Evolutionary conservation across 1,284 basidiomycete genomes (phyloP).

Genomic region (Leucoagaricus sp.): DNA sequence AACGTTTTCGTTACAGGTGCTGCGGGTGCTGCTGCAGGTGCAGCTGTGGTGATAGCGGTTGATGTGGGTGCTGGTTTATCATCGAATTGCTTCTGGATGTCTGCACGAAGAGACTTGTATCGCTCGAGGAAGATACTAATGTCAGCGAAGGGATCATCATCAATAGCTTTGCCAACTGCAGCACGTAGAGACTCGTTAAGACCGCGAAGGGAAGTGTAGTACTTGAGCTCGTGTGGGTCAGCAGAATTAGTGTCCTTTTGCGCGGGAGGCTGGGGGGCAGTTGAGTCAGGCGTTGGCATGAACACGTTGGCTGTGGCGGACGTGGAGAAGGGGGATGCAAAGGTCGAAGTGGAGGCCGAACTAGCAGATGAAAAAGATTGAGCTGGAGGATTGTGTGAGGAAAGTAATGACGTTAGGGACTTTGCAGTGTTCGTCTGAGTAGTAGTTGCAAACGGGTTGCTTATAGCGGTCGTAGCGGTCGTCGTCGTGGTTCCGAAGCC

Average conservation of each 20-base stretch:
- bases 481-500: constrained; percentile 28
- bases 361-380: neutral
- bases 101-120: constrained; percentile 63
- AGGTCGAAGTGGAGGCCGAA: constrained; percentile 4
- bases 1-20: constrained; percentile 5
- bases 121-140: constrained; percentile 59
- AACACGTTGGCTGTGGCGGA: neutral
- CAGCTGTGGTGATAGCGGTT: constrained; percentile 16
- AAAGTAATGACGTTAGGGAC: constrained; percentile 6
- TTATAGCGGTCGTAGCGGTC: constrained; percentile 8
- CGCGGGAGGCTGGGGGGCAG: constrained; percentile 6
- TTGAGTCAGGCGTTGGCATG: neutral
- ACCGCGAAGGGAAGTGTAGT: constrained; percentile 78
- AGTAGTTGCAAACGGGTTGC: neutral
- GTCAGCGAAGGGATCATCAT: constrained; percentile 79
- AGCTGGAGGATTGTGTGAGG: constrained; percentile 1
- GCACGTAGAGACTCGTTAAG: constrained; percentile 76
- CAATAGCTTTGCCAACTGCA: constrained; percentile 62
- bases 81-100: constrained; percentile 61
- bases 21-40: constrained; percentile 16
- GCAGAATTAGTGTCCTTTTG: neutral
- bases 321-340: neutral
- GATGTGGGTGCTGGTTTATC: constrained; percentile 24
- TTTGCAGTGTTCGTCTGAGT: constrained; percentile 9
- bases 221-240: constrained; percentile 38